Percentiles rank a stretch among this genome's conserved stretches.
phyloP scores from a whole-genome alignment of 768 basidiomycete species.

The Coprinellus micaceus region DNA sequence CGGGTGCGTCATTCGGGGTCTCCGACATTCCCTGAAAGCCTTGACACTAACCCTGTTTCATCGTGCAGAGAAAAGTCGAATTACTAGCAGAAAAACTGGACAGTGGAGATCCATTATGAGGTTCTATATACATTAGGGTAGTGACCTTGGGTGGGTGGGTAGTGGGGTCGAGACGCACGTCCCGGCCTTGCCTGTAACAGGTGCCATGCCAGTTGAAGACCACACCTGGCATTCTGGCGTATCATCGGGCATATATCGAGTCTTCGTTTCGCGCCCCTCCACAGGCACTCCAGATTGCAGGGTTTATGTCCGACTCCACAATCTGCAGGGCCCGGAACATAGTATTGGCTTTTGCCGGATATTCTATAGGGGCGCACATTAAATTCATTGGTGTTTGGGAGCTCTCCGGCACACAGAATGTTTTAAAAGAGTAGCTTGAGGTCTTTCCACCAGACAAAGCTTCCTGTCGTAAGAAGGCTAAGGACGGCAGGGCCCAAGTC shows the following conservation, averaged over 20 bases:
- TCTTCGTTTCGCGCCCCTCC: neutral
- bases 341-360: neutral
- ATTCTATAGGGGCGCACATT: neutral
- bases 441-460: conserved; percentile 61
- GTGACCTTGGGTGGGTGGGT: conserved; percentile 1
- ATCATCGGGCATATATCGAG: conserved; percentile 70
- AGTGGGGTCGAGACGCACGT: neutral
- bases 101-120: neutral
- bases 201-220: conserved; percentile 65
- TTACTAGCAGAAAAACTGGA: conserved; percentile 15
- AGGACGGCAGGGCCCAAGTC: conserved; percentile 59
- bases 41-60: too few species aligned
- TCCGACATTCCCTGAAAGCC: too few species aligned
- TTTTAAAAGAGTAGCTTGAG: conserved; percentile 41
- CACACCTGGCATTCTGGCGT: conserved; percentile 63
- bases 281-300: neutral
- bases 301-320: neutral
- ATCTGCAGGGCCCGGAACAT: neutral
- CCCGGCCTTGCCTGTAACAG: conserved; percentile 61
- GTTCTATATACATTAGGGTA: conserved; percentile 6
- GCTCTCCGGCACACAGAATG: neutral
- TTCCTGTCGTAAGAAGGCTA: conserved; percentile 49
- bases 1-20: conserved; percentile 58
- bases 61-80: conserved; percentile 25
- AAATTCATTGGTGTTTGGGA: neutral